Evolutionary conservation across 768 basidiomycete species (phyloP), one percentile per base, ranked within the genome.

Genomic region (Clathrus columnatus): DNA sequence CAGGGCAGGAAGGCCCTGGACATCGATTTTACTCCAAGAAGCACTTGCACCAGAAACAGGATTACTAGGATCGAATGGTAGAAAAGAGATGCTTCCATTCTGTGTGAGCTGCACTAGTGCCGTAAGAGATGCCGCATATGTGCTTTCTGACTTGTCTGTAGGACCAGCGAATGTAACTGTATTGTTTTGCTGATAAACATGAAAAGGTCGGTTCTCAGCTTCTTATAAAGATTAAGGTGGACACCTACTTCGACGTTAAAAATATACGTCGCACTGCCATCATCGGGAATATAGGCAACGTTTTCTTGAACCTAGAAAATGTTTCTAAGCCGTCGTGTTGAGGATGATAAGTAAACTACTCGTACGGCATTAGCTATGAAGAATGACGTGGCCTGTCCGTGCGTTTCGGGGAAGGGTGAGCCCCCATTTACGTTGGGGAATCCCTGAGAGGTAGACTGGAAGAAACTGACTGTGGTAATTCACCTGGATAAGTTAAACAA

Each of bases 201-300:
- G 51, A 44, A 18, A 7, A 56, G 27, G 28, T 6, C 4, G n/a
- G 36, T 14, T 36, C n/a, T 14, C 11, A 14, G 11, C 36, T 4
- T n/a, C 36, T 36, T 42, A 53, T 10, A 24, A 18, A 29, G 17
- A 48, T 8, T 1, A 21, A 10, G 32, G 28, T 29, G 21, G 23
- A 7, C 26, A 57, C 63, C 5, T 65, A 82, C 82, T 69, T 80
- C 73, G 55, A 87, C 84, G 63, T 87, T 82, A 66, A 88, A 70
- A 48, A 91, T 76, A 61, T 85, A 90, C n/a, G 83, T 83, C 21
- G 74, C 73, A 17, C 79, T 82, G 59, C 80, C 80, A 64, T 91
- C 84, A 64, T 83, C 75, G 18, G 89, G 87, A 57, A 91, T 75
- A 69, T 82, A 91, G 2, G 84, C 85, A 63, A 91, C 84, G 66